A percentile compares a stretch with the other conserved stretches of the same genome.
phyloP scores from a whole-genome alignment of 1,284 basidiomycete genomes.

The Cystobasidium pallidum region DNA sequence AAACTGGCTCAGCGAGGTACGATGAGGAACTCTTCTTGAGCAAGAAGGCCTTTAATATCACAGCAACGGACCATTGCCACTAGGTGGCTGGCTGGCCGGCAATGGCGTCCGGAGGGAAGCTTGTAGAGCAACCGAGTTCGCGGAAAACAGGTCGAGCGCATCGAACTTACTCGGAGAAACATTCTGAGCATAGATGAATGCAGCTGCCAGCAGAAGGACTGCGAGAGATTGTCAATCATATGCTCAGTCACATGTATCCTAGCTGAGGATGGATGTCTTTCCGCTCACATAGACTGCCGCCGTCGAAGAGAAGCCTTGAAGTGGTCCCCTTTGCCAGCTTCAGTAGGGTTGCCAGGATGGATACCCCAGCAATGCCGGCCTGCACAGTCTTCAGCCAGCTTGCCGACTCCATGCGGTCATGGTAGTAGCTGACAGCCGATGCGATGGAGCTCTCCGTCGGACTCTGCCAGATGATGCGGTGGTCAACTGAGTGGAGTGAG shows the following conservation, averaged over 20 bases:
- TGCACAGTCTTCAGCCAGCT: slow-evolving; percentile 24
- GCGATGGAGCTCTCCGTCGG: slow-evolving; percentile 26
- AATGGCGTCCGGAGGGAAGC: too few relatives aligned
- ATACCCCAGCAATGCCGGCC: slow-evolving; percentile 23
- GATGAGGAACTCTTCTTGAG: too few relatives aligned
- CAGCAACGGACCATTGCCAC: too few relatives aligned
- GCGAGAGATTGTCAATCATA: background rate
- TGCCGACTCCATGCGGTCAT: slow-evolving; percentile 27
- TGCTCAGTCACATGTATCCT: background rate
- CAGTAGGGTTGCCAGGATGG: background rate
- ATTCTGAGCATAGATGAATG: slow-evolving; percentile 41
- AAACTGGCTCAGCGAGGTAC: too few relatives aligned
- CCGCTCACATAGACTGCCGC: slow-evolving; percentile 40
- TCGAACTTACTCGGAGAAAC: slow-evolving; percentile 27
- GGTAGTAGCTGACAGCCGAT: slow-evolving; percentile 35
- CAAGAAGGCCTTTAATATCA: too few relatives aligned
- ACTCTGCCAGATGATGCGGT: slow-evolving; percentile 30
- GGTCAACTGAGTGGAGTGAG: slow-evolving; percentile 6
- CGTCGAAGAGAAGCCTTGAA: slow-evolving; percentile 36
- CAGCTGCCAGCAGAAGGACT: slow-evolving; percentile 36
- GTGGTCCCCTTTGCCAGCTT: slow-evolving; percentile 32
- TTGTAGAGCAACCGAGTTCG: background rate
- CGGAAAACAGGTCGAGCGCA: background rate
- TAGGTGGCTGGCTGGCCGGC: slow-evolving; percentile 7
- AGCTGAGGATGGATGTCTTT: background rate